Evolutionary conservation across 2,329 filamentous ascomycete species (phyloP).

Genomic region (Monosporascus ibericus): DNA sequence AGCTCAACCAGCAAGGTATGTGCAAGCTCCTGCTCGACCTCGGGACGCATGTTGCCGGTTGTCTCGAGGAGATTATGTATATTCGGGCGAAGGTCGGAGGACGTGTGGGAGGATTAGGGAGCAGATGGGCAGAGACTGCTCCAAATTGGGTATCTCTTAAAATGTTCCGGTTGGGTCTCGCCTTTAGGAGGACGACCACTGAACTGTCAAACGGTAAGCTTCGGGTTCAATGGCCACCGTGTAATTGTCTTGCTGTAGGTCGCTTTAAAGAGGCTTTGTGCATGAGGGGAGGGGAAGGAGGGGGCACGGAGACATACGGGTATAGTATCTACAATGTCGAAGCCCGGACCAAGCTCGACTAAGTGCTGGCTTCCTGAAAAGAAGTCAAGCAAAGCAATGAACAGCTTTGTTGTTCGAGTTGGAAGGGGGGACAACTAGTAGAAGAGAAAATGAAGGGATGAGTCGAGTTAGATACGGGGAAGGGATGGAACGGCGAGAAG

Average conservation of each 20-base stretch:
- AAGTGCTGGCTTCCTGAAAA: neutral
- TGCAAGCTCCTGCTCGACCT: conserved; percentile 98
- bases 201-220: neutral
- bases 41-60: conserved; percentile 74
- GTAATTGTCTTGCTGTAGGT: neutral
- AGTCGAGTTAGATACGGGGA: neutral
- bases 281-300: neutral
- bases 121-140: neutral
- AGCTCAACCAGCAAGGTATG: conserved; percentile 98
- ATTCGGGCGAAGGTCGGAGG: conserved; percentile 2
- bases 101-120: conserved; percentile 2
- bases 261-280: neutral
- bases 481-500: neutral
- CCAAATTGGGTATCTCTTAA: neutral
- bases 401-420: neutral
- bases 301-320: neutral
- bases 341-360: neutral
- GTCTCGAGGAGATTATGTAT: conserved; percentile 10
- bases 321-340: neutral
- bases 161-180: neutral
- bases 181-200: neutral
- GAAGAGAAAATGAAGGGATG: neutral
- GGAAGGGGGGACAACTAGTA: neutral
- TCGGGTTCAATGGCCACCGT: neutral
- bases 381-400: neutral